Conservation (phyloP, 177 flowering plant species). For the Telopea speciosissima region DNA sequence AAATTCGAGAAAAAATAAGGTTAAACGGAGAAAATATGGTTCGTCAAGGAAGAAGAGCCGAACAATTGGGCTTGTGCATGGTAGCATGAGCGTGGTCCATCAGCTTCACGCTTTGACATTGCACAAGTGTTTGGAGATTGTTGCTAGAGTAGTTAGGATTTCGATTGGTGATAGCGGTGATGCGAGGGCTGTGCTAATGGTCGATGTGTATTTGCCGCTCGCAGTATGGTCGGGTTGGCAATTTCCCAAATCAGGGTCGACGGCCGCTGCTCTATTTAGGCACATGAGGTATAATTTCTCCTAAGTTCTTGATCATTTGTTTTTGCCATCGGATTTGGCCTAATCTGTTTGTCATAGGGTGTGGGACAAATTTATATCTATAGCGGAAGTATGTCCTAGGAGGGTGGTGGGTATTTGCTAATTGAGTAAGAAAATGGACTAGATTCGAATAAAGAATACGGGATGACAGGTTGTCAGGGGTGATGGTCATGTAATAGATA, state of each 20-base stretch:
- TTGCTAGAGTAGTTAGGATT: slow-evolving; percentile 38
- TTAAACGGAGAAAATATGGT: slow-evolving; percentile 7
- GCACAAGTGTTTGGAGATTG: slow-evolving; percentile 51
- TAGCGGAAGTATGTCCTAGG: background rate
- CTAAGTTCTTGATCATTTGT: background rate
- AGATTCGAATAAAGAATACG: no score
- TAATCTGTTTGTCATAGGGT: background rate
- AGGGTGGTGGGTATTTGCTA: background rate
- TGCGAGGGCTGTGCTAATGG: slow-evolving; percentile 54
- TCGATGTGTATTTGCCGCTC: slow-evolving; percentile 73
- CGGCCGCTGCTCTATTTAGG: slow-evolving; percentile 59
- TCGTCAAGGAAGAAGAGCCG: slow-evolving; percentile 29
- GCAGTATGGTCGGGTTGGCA: slow-evolving; percentile 80
- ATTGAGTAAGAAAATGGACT: no score
- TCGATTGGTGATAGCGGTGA: slow-evolving; percentile 20
- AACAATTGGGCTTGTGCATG: slow-evolving; percentile 38
- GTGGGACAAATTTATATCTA: no score
- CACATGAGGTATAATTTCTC: slow-evolving; percentile 58
- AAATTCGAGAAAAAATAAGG: slow-evolving; percentile 7
- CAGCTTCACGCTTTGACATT: slow-evolving; percentile 47
- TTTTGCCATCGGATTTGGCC: background rate
- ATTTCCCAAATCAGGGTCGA: slow-evolving; percentile 49
- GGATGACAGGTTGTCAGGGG: no score
- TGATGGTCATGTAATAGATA: no score
- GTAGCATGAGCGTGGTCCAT: slow-evolving; percentile 52